Evolutionary conservation across 495 filamentous ascomycete genomes (phyloP).

Genomic region (Parathielavia hyrcaniae): DNA sequence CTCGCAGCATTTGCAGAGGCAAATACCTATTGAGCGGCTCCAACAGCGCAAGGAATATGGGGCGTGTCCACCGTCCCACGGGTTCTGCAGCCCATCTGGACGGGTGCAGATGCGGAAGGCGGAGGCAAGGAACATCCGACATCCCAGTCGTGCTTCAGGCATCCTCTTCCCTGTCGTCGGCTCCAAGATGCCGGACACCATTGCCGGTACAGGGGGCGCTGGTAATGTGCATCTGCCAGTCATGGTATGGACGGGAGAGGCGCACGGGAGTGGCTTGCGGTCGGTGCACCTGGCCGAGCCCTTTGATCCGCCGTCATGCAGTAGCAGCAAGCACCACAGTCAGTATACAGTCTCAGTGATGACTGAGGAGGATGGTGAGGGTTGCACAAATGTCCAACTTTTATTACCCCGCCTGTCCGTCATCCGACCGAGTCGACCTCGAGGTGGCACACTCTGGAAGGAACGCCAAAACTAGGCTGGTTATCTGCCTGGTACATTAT

Average conservation of each 20-base stretch:
- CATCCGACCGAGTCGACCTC: conserved; percentile 1
- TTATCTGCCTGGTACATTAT: background rate
- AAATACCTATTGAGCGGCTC: background rate
- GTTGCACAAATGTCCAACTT: background rate
- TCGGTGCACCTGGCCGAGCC: background rate
- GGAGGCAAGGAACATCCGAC: background rate
- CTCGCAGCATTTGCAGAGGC: conserved; percentile 1
- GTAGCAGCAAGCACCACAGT: background rate
- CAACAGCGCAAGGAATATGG: background rate
- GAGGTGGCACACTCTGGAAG: background rate
- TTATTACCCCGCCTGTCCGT: background rate
- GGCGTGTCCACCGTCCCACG: background rate
- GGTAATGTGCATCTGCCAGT: conserved; percentile 9
- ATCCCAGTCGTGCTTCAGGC: too few relatives aligned
- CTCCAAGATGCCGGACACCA: background rate
- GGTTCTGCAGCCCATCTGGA: background rate
- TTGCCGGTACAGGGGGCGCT: background rate
- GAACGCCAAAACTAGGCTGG: background rate
- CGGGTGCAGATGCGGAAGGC: conserved; percentile 3
- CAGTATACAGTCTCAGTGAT: too few relatives aligned
- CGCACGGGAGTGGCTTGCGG: conserved; percentile 3
- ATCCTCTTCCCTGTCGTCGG: background rate
- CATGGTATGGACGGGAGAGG: conserved; percentile 6
- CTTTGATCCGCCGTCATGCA: conserved; percentile 5
- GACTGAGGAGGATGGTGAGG: background rate